Evolutionary conservation across 2,329 filamentous ascomycete species (phyloP), one percentile per base, ranked within the genome.

Genomic region (Colletotrichum karsti): DNA sequence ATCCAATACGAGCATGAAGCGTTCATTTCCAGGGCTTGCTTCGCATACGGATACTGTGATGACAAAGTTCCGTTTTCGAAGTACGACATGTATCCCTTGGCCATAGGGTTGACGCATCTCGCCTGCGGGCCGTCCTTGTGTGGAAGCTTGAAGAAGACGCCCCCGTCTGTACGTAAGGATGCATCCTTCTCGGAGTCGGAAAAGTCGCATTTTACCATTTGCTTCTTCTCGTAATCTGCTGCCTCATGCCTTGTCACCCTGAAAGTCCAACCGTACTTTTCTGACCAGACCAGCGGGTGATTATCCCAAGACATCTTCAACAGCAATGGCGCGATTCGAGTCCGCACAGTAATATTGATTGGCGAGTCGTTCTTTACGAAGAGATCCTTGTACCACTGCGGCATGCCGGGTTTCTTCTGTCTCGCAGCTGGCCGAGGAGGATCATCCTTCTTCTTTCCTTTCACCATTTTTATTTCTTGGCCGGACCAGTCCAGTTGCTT

Each of bases 1-100:
- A 99, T 98, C 96, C 97, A 99, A 80, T 99, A 99, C 1, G 95
- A 98, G 77, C 97, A 99, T 0, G 94, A 97, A 0, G 96, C 94
- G 74, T 99, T 99, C 96, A 99, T 99, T 73, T 98, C 93, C 46
- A 99, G 83, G 0, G 97, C 96, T 77, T 97, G 94, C 76, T 97
- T 98, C 0, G 96, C 96, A 74, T 98, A 95, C 0, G 90, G 78
- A 74, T 92, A 98, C 77, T 97, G 92, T 0, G 95, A 98, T 1
- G 93, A 93, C 3, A 99, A 83, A 1, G 88, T 93, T 0, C 94
- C 95, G 37, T 92, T 93, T 74, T 99, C 96, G 74, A 99, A 98
- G 77, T 97, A 98, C 57, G 90, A 79, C 64, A 97, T 83, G 74
- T 98, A 99, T 10, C 92, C 89, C 80, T 99, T 99, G 7, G 96